phyloP scores from a whole-genome alignment of 176 grass and related monocot genomes.

The Musa itinerans region DNA sequence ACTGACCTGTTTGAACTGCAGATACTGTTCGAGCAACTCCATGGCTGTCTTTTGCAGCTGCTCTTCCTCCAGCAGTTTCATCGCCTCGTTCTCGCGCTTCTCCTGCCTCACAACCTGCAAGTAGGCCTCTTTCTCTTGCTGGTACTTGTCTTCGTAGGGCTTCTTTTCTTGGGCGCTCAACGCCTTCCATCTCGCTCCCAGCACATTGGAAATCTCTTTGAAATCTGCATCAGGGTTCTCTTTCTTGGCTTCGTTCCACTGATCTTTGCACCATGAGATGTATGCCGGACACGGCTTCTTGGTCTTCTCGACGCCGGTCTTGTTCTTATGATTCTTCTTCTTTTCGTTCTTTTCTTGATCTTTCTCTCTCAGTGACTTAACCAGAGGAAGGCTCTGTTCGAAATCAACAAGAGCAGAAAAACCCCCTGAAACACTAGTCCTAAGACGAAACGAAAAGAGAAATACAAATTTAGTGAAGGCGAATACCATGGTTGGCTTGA shows the following conservation, averaged over 20 bases:
- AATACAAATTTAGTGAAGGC: neutral
- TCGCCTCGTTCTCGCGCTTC: constrained; percentile 76
- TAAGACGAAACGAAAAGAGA: neutral
- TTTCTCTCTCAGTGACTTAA: constrained; percentile 51
- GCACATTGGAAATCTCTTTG: constrained; percentile 59
- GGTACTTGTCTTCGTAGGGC: constrained; percentile 88
- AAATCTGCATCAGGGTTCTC: constrained; percentile 63
- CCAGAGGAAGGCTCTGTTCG: constrained; percentile 48
- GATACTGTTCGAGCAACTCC: constrained; percentile 76
- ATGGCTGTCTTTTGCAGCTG: constrained; percentile 73
- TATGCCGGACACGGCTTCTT: constrained; percentile 64
- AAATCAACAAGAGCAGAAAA: neutral
- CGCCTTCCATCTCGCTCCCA: constrained; percentile 68
- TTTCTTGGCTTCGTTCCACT: constrained; percentile 76
- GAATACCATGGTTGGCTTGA: constrained; percentile 86
- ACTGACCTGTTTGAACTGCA: constrained; percentile 59
- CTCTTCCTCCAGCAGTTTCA: constrained; percentile 89
- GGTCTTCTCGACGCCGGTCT: constrained; percentile 29
- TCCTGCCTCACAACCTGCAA: constrained; percentile 74
- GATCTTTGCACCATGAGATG: constrained; percentile 71
- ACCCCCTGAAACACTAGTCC: no score
- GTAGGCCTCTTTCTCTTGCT: constrained; percentile 72
- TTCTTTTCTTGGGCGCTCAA: constrained; percentile 52
- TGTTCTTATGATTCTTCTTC: constrained; percentile 41
- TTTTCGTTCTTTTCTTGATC: constrained; percentile 39